Evolutionary conservation across 768 basidiomycete genomes (phyloP).

Genomic region (Podaxis mareebaensis): DNA sequence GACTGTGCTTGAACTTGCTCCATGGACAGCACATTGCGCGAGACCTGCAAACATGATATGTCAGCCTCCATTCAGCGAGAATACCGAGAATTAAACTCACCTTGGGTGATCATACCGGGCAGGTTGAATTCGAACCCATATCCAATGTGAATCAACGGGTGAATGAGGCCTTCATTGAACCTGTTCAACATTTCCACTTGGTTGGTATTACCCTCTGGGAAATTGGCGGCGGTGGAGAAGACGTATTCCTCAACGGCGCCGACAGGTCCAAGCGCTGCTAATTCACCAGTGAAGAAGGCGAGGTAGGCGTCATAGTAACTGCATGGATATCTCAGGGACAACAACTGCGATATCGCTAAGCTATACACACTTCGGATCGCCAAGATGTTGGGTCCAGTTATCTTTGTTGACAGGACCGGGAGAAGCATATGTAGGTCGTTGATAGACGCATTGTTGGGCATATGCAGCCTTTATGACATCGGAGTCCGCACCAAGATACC

Average conservation of each 20-base stretch:
- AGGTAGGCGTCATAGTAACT: slow-evolving; percentile 64
- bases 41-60: slow-evolving; percentile 41
- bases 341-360: neutral
- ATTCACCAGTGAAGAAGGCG: slow-evolving; percentile 48
- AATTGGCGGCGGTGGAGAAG: slow-evolving; percentile 54
- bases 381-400: slow-evolving; percentile 59
- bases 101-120: slow-evolving; percentile 62
- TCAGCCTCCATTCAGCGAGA: neutral
- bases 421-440: slow-evolving; percentile 39
- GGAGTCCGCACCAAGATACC: slow-evolving; percentile 55
- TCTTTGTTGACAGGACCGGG: slow-evolving; percentile 44
- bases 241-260: slow-evolving; percentile 58
- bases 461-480: slow-evolving; percentile 39
- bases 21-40: slow-evolving; percentile 54
- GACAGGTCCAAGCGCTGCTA: slow-evolving; percentile 43
- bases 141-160: slow-evolving; percentile 67
- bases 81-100: slow-evolving; percentile 29
- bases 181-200: slow-evolving; percentile 49
- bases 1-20: slow-evolving; percentile 21
- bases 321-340: slow-evolving; percentile 26
- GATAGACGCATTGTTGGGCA: slow-evolving; percentile 34
- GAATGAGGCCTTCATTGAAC: slow-evolving; percentile 55
- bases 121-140: slow-evolving; percentile 63
- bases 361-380: slow-evolving; percentile 47
- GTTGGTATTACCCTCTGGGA: slow-evolving; percentile 25